Evolutionary conservation across 1,284 basidiomycete genomes (phyloP), one percentile per base, ranked within the genome.

Genomic region (Phenoliferia sp.): DNA sequence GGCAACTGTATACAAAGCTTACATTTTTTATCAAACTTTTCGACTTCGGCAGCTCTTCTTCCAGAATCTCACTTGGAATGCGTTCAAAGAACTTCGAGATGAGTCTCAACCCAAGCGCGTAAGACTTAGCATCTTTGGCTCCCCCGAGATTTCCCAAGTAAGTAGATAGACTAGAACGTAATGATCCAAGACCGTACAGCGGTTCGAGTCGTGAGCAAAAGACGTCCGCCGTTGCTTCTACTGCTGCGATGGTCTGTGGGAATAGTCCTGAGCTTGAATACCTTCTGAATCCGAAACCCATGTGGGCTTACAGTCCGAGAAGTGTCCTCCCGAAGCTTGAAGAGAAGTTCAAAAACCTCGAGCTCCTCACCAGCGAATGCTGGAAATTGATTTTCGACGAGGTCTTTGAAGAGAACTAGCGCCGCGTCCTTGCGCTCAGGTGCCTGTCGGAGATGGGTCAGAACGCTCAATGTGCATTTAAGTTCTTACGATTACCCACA

Each of bases 41-140:
- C 63, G 90, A 77, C 39, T 89, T 85, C 57, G 90, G 90, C 59
- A 92, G 77, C 73, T 92, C 90, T 69, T 92, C 90, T 78, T 92
- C 90, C 35, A 91, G 84, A 55, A 92, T 86, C 76, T 92, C 90
- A 12, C 85, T 82, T 15, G 90, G 90, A 28, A 92, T 80, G 44
- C 87, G 85, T 69, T 91, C 78, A 71, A 90, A 86, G 73, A 91
- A 90, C 78, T 88, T 90, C 39, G 88, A 90, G 16, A 92, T 78
- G 1, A 88, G 88, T 70, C 90, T 86, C 67, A 92, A 81, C 1
- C 88, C 90, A 77, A 90, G 91, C 3, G 89, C 89, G 77, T 87
- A 88, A 3, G 88, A 86, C 16, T 85, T 80, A 22, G 86, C 36
- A 26, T 71, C 73, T 56, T 82, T 82, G 26, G 81, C 77, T 4